These are phyloP conservation scores for Zea luxurians DNA, from an alignment of 176 grass and related monocot species.

Conservation along the genomic window DNA sequence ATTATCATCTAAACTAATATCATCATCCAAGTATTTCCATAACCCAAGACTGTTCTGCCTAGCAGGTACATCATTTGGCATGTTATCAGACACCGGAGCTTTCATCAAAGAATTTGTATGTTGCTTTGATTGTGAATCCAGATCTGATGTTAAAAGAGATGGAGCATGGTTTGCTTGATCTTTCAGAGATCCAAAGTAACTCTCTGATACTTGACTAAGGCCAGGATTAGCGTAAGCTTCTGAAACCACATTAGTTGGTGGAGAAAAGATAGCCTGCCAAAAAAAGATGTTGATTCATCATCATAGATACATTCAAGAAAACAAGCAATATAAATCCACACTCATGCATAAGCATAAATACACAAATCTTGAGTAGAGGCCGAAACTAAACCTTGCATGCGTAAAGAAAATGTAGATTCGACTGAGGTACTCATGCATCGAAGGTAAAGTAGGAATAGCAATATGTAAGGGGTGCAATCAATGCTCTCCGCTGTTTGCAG, in stretches of 20 bases:
- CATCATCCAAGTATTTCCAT: conserved; percentile 64
- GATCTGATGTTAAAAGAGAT: conserved; percentile 33
- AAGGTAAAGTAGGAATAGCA: neutral
- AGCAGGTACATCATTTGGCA: conserved; percentile 43
- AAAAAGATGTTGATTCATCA: conserved; percentile 27
- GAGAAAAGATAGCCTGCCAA: conserved; percentile 42
- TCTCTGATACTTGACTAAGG: conserved; percentile 32
- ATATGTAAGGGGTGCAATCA: neutral
- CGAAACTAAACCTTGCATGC: neutral
- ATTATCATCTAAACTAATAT: conserved; percentile 47
- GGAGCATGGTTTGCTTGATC: conserved; percentile 39
- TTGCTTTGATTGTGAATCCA: conserved; percentile 42
- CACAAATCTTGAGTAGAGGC: neutral
- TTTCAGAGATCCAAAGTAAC: conserved; percentile 39
- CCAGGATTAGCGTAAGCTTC: conserved; percentile 41
- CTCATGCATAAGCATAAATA: conserved; percentile 17
- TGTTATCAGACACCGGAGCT: conserved; percentile 30
- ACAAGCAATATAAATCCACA: conserved; percentile 3
- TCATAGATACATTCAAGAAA: conserved; percentile 17
- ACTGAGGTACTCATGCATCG: neutral
- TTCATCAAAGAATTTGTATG: conserved; percentile 29
- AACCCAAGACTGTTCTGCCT: conserved; percentile 59
- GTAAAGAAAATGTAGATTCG: neutral
- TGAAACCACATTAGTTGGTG: conserved; percentile 25
- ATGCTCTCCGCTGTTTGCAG: neutral